Conservation (phyloP, 1,139 yeast species). For the Suhomyces bolitotheri region DNA sequence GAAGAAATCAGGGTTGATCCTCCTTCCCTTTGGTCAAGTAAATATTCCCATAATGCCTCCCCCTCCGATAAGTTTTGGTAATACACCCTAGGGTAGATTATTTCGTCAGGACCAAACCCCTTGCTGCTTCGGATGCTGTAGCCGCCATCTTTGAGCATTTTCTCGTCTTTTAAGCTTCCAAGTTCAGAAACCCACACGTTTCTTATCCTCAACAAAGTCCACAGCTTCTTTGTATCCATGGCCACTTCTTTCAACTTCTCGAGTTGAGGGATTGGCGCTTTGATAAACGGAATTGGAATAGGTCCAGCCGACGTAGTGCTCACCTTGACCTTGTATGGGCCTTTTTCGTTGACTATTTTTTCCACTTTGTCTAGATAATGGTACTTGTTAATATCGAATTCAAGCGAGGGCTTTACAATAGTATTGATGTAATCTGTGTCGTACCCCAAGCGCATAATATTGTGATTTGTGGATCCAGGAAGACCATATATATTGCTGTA, state of each 20-base stretch:
- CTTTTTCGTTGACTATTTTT: constrained; percentile 30
- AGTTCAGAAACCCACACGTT: constrained; percentile 30
- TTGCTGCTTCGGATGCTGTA: constrained; percentile 30
- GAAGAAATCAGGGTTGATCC: not conserved
- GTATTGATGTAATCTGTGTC: constrained; percentile 37
- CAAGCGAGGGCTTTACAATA: constrained; percentile 39
- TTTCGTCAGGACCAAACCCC: constrained; percentile 30
- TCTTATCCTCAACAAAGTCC: constrained; percentile 22
- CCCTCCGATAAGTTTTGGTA: constrained; percentile 29
- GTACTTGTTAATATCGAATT: constrained; percentile 34
- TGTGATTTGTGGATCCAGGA: constrained; percentile 25
- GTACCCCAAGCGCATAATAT: constrained; percentile 29
- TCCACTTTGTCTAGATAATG: constrained; percentile 25
- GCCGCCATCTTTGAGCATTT: constrained; percentile 27
- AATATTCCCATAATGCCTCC: constrained; percentile 42
- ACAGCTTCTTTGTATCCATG: constrained; percentile 35
- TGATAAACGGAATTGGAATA: constrained; percentile 30
- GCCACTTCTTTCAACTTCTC: constrained; percentile 30
- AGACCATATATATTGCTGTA: constrained; percentile 13
- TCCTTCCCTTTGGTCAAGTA: constrained; percentile 14
- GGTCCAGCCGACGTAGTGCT: constrained; percentile 36
- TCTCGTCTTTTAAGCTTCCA: constrained; percentile 16
- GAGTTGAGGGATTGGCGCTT: constrained; percentile 27
- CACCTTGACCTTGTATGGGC: constrained; percentile 40
- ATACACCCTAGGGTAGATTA: constrained; percentile 30